Conservation (phyloP, 2,329 filamentous ascomycete species). For the Keithomyces neogunnii region DNA sequence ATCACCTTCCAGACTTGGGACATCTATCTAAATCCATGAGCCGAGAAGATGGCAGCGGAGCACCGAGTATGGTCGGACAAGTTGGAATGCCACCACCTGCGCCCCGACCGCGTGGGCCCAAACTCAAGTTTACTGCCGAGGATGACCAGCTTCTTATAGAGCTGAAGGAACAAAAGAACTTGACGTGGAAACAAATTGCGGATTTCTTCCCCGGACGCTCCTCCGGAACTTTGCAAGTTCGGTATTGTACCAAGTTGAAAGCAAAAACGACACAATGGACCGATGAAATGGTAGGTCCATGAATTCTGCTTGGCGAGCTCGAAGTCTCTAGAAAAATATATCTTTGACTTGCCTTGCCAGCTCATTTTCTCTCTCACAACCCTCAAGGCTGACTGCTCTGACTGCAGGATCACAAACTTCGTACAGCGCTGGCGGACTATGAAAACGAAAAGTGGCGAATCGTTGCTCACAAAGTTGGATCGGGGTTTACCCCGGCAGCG, state of each 20-base stretch:
- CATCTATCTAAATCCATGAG: constrained; percentile 61
- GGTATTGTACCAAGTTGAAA: constrained; percentile 92
- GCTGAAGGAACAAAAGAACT: constrained; percentile 86
- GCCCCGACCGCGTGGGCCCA: constrained; percentile 72
- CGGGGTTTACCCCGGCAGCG: constrained; percentile 77
- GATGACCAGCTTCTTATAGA: constrained; percentile 84
- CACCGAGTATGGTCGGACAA: constrained; percentile 79
- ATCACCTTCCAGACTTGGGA: constrained; percentile 66
- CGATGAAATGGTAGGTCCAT: constrained; percentile 74
- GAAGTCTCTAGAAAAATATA: background rate
- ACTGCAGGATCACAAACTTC: constrained; percentile 65
- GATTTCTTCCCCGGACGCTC: constrained; percentile 91
- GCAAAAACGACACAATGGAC: constrained; percentile 92
- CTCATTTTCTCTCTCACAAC: no score
- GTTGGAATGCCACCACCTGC: constrained; percentile 81
- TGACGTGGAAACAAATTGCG: constrained; percentile 96
- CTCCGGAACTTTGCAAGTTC: constrained; percentile 83
- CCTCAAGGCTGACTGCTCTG: background rate
- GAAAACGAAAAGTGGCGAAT: constrained; percentile 91
- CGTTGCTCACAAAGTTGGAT: constrained; percentile 82
- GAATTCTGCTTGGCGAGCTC: background rate
- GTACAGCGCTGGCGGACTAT: constrained; percentile 70
- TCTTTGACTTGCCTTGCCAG: no score
- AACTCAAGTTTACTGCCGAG: constrained; percentile 88
- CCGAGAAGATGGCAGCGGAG: constrained; percentile 50